A percentile compares a stretch with the other conserved stretches of the same genome.
Conservation (phyloP, 2,329 filamentous ascomycete species). For the Fusarium armeniacum region DNA sequence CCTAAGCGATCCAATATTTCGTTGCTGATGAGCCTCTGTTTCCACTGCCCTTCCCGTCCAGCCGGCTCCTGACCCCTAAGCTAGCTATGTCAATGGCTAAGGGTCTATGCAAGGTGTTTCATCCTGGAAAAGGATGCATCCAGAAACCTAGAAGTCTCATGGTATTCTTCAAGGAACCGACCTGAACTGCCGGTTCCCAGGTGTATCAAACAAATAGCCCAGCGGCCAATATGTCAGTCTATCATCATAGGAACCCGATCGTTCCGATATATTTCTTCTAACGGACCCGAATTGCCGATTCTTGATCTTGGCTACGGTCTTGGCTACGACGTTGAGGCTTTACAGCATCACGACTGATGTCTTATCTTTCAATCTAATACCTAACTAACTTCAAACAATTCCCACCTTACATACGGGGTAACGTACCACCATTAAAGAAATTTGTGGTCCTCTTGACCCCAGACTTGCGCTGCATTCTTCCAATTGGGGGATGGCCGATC, state of each 20-base stretch:
- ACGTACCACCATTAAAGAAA: conserved; percentile 7
- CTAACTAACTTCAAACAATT: conserved; percentile 27
- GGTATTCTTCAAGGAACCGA: conserved; percentile 16
- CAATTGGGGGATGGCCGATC: conserved; percentile 46
- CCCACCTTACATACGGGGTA: conserved; percentile 21
- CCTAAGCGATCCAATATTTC: conserved; percentile 19
- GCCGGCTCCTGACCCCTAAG: conserved; percentile 25
- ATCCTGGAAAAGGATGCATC: conserved; percentile 21
- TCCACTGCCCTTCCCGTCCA: conserved; percentile 35
- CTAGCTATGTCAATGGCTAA: conserved; percentile 9
- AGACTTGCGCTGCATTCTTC: conserved; percentile 39
- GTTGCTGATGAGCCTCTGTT: conserved; percentile 6
- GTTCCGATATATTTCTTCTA: conserved; percentile 1
- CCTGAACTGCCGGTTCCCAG: conserved; percentile 42
- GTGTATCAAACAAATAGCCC: conserved; percentile 26
- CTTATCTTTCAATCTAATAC: conserved; percentile 8
- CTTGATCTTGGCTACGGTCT: background rate
- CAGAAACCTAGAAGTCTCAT: background rate
- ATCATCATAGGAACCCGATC: conserved; percentile 18
- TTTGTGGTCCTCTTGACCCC: conserved; percentile 27
- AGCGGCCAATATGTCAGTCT: conserved; percentile 29
- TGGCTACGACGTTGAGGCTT: background rate
- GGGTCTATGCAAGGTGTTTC: background rate
- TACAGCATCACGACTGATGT: background rate
- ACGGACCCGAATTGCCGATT: background rate